phyloP scores from a whole-genome alignment of 2,329 filamentous ascomycete genomes.

The Cladobotryum protrusum region DNA sequence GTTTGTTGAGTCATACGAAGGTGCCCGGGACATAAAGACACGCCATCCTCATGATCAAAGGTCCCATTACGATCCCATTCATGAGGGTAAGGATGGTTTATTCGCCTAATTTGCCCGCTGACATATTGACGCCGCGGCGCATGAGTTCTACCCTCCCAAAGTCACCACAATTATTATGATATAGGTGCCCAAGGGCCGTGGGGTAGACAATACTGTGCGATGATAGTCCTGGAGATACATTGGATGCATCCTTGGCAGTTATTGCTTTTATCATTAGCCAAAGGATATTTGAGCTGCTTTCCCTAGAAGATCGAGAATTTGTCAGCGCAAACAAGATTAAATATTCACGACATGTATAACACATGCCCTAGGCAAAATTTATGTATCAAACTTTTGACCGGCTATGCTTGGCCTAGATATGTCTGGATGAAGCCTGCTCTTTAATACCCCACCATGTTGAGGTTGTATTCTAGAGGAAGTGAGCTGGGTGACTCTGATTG shows the following conservation, averaged over 20 bases:
- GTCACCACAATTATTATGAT: background rate
- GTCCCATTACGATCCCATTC: background rate
- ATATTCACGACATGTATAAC: too few species aligned
- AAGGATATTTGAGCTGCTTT: too few species aligned
- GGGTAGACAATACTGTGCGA: constrained; percentile 1
- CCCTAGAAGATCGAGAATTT: too few species aligned
- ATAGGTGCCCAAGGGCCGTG: background rate
- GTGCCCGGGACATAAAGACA: background rate
- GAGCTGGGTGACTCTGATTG: too few species aligned
- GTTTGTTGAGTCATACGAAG: background rate
- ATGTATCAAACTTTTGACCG: too few species aligned
- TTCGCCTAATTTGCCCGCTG: background rate
- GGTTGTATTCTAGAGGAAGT: too few species aligned
- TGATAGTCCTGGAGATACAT: background rate
- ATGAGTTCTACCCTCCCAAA: background rate
- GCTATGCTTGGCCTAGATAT: too few species aligned
- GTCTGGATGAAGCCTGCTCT: too few species aligned
- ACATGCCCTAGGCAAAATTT: too few species aligned
- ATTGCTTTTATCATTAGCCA: too few species aligned
- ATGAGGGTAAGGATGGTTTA: background rate
- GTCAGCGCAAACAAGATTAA: too few species aligned
- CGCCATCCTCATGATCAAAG: background rate
- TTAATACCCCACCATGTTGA: too few species aligned
- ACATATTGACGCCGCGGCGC: background rate
- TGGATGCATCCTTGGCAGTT: background rate